Base-by-base conservation (phyloP, 805 yeast genomes). In the Danielia reshetovae region DNA sequence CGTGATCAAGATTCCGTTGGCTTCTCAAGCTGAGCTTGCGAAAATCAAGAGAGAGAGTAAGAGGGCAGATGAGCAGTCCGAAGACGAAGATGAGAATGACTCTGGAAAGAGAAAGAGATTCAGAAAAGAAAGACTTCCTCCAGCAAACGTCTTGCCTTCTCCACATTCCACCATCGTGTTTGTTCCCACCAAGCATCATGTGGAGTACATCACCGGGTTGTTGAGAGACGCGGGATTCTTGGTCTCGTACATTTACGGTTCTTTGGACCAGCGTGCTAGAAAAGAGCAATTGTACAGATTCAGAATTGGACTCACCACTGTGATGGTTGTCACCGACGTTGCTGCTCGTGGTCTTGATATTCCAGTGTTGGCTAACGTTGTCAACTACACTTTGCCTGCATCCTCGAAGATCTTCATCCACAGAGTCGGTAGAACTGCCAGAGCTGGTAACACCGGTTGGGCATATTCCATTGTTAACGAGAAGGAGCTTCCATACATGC, bases 341-440 rank as follows among this genome's bases (percentile, higher is more conserved):
- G 96, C 96, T 17, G 98, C 98, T 2, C 81, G 98, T 70, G 98
- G 98, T 79, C 88, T 93, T 42, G 99, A 94, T 77, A 86, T 93
- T 46, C 98, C 98, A 0, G 80, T 93, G 37, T 74, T 93, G 54
- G 96, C 97, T 5, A 89, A 94, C 54, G 99, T 93, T 34, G 74
- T 93, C 48, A 93, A 93, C 59, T 93, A 76, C 60, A 79, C 96
- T 1, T 70, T 93, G 40, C 97, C 97, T 8, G 83, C 87, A 1
- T 81, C 94, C 1, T 87, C 97, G 4, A 93, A 94, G 60, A 84
- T 90, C 39, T 93, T 93, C 60, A 76, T 93, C 36, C 99, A 93
- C 63, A 79, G 99, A 65, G 97, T 93, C 30, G 99, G 99, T 60
- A 81, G 99, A 74, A 93, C 99, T 29, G 99, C 98, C 8, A 84